A percentile compares a stretch with the other conserved stretches of the same genome.
These are phyloP conservation scores for Magnusiomyces starmeri DNA, from an alignment of 1,139 yeast genomes.

Conservation along the genomic window DNA sequence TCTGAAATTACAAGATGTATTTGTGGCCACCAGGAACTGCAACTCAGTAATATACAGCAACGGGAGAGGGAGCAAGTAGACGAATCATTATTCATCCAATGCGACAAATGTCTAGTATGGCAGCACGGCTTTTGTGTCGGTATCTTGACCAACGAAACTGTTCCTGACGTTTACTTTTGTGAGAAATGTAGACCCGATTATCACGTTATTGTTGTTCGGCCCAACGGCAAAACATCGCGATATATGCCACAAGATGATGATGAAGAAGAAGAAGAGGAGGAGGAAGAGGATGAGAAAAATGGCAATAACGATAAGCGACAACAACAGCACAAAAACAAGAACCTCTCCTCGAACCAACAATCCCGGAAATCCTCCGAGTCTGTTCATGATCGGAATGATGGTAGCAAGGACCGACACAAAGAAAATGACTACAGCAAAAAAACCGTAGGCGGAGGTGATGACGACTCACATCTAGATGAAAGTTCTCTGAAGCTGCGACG, in stretches of 20 bases:
- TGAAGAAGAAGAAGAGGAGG: conserved; percentile 26
- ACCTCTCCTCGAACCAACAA: conserved; percentile 12
- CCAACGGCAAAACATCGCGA: conserved; percentile 40
- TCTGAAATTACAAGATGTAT: conserved; percentile 85
- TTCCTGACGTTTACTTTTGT: conserved; percentile 92
- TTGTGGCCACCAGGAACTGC: conserved; percentile 71
- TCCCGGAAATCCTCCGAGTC: neutral
- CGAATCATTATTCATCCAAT: conserved; percentile 75
- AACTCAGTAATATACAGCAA: conserved; percentile 35
- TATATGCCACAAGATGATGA: conserved; percentile 37
- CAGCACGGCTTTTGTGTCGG: conserved; percentile 97
- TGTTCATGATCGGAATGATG: neutral
- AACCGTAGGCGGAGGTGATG: neutral
- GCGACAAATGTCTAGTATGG: conserved; percentile 93
- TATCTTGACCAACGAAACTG: conserved; percentile 57
- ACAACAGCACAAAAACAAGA: neutral
- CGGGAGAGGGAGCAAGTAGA: conserved; percentile 54
- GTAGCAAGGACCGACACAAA: no score
- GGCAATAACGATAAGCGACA: conserved; percentile 25
- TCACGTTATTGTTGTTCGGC: conserved; percentile 51
- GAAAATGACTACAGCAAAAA: neutral
- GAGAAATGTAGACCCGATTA: conserved; percentile 81
- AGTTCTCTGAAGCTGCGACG: neutral
- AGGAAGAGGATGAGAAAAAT: conserved; percentile 22
- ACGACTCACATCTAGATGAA: neutral